phyloP scores from a whole-genome alignment of 306 rosid species.

The Urtica urens region DNA sequence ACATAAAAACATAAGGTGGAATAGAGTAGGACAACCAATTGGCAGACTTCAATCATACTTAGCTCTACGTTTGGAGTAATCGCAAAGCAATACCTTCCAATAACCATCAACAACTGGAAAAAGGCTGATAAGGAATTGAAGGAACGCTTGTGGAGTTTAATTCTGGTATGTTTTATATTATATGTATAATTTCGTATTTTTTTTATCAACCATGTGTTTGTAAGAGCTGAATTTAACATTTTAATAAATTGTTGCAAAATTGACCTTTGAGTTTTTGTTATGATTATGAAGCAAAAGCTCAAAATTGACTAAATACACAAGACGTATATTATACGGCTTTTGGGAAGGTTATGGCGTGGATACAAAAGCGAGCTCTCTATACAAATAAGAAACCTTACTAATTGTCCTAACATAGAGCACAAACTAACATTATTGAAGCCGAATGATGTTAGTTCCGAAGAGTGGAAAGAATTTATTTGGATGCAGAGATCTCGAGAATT shows the following conservation, averaged over 20 bases:
- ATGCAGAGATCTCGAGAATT: not conserved
- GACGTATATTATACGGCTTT: not conserved
- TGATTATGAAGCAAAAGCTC: not conserved
- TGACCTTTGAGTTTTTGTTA: no score
- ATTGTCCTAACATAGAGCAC: not conserved
- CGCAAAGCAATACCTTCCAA: not conserved
- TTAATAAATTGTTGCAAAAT: no score
- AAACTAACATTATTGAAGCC: not conserved
- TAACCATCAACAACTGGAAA: not conserved
- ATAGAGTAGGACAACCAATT: no score
- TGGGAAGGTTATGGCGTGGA: not conserved
- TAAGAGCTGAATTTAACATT: no score
- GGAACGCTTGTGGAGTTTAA: not conserved
- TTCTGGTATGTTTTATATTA: not conserved
- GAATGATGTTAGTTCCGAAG: not conserved
- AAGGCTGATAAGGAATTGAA: not conserved
- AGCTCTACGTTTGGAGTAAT: not conserved
- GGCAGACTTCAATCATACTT: no score
- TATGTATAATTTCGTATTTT: no score
- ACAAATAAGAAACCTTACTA: not conserved
- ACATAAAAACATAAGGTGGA: no score
- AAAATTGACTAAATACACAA: not conserved
- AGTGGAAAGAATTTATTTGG: not conserved
- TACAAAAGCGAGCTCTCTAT: not conserved
- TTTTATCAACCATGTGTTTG: no score